phyloP scores from a whole-genome alignment of 1,284 basidiomycete genomes.

The Somion occarium region DNA sequence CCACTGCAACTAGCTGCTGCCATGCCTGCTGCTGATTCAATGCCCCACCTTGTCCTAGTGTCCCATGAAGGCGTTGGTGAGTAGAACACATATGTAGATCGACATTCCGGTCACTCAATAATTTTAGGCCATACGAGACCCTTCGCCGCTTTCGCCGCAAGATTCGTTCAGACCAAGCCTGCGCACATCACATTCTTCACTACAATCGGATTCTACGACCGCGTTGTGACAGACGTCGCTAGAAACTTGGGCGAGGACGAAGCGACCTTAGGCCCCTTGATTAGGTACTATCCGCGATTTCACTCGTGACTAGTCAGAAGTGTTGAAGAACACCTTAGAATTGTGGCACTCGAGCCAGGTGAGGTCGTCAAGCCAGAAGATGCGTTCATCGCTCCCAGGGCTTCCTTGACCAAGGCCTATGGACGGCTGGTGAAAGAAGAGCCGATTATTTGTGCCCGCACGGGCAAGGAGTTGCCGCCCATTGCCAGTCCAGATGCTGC shows the following conservation, averaged over 20 bases:
- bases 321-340: not conserved
- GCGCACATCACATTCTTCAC: not conserved
- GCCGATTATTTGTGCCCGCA: constrained; percentile 5
- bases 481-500: constrained; percentile 8
- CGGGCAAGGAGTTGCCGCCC: constrained; percentile 3
- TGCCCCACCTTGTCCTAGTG: too few relatives aligned
- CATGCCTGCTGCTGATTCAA: too few relatives aligned
- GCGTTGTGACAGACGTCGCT: not conserved
- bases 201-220: not conserved
- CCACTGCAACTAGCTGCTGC: too few relatives aligned
- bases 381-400: constrained; percentile 9
- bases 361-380: not conserved
- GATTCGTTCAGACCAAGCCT: not conserved
- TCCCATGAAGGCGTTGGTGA: too few relatives aligned
- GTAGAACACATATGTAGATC: too few relatives aligned
- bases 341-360: not conserved
- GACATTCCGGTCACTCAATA: too few relatives aligned
- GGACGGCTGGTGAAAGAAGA: constrained; percentile 4
- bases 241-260: not conserved
- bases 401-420: constrained; percentile 6
- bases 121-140: not conserved
- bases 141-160: not conserved
- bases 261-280: not conserved
- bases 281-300: not conserved
- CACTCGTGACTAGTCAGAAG: not conserved